phyloP scores from a whole-genome alignment of 108 stramenopile species.

The Pseudonitzschia pungens region DNA sequence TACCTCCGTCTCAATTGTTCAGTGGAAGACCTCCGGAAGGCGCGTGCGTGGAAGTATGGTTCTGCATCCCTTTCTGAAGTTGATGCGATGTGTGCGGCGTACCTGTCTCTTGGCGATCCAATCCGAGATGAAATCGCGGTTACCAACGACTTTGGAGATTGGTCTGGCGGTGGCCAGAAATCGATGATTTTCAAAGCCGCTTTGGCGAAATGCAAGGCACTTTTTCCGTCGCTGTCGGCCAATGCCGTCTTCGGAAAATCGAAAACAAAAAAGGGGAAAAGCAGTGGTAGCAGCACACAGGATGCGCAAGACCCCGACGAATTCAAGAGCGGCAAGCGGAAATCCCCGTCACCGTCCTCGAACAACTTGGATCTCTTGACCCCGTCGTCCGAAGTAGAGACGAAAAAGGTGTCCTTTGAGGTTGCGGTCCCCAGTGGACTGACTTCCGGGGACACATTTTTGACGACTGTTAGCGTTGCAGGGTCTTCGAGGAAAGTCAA shows the following conservation, averaged over 20 bases:
- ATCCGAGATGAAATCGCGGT: background rate
- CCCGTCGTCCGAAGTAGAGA: background rate
- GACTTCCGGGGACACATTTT: constrained; percentile 44
- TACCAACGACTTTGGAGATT: constrained; percentile 43
- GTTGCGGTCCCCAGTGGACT: constrained; percentile 49
- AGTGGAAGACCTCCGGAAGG: constrained; percentile 45
- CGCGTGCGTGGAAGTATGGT: constrained; percentile 35
- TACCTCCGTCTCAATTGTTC: constrained; percentile 70
- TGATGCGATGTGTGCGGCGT: constrained; percentile 61
- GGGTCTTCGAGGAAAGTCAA: constrained; percentile 40
- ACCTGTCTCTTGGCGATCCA: constrained; percentile 31
- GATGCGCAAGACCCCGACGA: constrained; percentile 17
- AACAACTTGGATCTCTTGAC: background rate
- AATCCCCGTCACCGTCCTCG: background rate
- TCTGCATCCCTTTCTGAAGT: constrained; percentile 46
- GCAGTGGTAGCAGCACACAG: constrained; percentile 6
- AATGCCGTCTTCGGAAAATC: constrained; percentile 6
- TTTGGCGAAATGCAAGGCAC: constrained; percentile 31
- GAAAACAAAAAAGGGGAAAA: constrained; percentile 27
- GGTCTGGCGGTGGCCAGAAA: constrained; percentile 42
- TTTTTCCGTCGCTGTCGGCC: constrained; percentile 43
- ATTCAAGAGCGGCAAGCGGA: background rate
- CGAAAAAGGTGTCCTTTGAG: constrained; percentile 33
- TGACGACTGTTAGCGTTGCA: constrained; percentile 46
- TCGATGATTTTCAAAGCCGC: constrained; percentile 31